Base-by-base conservation (phyloP, 306 rosid genomes). In the Lablab purpureus region DNA sequence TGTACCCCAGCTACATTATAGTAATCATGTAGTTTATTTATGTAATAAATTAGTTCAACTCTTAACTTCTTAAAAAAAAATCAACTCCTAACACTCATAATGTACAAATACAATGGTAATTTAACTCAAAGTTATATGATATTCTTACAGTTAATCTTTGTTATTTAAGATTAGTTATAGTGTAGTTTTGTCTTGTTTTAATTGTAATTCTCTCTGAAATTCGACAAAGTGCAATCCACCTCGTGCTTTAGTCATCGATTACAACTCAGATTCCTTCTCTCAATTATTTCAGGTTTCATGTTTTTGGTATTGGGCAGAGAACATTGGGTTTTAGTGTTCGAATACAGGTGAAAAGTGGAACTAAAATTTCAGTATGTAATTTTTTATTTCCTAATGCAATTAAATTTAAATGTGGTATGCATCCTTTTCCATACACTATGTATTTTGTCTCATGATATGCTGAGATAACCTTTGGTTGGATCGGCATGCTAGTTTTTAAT, bases 301-400 rank as follows among this genome's bases (percentile, higher is more conserved):
- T 95, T 71, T 92, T 89, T 80, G 89, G 91, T 60, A 86, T 91
- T 88, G 97, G 97, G 82, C 90, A 80, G 80, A 83, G 90, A 75
- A 85, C 97, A 2, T 27, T 92, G 83, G 97, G 97, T 81, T 94
- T 94, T 82, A 88, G 89, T 74, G 89, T 95, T 81, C 91, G 52
- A 47, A 87, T 95, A 72, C 91, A 95, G 70, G 93, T 95, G 88
- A 92, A 91, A 87, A 88, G 90, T 63, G 99, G 96, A 79, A 85
- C 91, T 17, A 88, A 87, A 86, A 72, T 91, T 85, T 88, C 89
- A 89, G 97, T 95, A 87, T 18, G 93, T 83, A 79, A 22, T 79
- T 65, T 45, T 56, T 84, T 19, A 64, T 49, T n/a, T 76, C 32
- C 67, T 75, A 37, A 7, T 62, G 47, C 25, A 70, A 62, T 75